These are phyloP conservation scores for Zostera marina DNA, from an alignment of 116 monocot species.

Conservation along the genomic window DNA sequence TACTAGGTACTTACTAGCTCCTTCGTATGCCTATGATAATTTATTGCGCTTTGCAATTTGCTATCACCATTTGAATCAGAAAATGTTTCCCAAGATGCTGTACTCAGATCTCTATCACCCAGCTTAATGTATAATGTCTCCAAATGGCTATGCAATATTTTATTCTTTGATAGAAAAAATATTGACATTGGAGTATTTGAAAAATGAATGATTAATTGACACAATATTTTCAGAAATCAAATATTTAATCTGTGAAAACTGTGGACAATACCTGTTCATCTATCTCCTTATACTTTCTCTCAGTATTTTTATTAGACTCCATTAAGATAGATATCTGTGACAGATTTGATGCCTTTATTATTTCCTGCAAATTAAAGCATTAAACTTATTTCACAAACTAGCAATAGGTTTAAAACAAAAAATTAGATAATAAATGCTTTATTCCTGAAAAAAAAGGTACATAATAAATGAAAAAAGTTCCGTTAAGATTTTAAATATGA, in stretches of 20 bases:
- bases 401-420: no score
- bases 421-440: no score
- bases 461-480: no score
- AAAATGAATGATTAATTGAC: no score
- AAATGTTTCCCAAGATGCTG: constrained; percentile 16
- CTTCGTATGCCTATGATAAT: constrained; percentile 69
- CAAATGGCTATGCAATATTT: constrained; percentile 53
- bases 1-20: constrained; percentile 61
- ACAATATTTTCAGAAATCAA: no score
- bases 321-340: constrained; percentile 34
- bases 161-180: constrained; percentile 33
- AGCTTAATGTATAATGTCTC: constrained; percentile 67
- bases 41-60: constrained; percentile 63
- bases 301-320: constrained; percentile 35
- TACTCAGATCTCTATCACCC: constrained; percentile 42
- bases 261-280: constrained; percentile 54
- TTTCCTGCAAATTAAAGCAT: no score
- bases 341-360: constrained; percentile 38
- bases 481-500: no score
- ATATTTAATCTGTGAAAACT: no score
- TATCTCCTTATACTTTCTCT: constrained; percentile 51
- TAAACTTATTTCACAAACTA: no score
- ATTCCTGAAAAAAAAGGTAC: no score
- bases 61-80: constrained; percentile 33
- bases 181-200: no score